Evolutionary conservation across 345 rosid species (phyloP), one percentile per base, ranked within the genome.

Genomic region (Sonneratia alba): DNA sequence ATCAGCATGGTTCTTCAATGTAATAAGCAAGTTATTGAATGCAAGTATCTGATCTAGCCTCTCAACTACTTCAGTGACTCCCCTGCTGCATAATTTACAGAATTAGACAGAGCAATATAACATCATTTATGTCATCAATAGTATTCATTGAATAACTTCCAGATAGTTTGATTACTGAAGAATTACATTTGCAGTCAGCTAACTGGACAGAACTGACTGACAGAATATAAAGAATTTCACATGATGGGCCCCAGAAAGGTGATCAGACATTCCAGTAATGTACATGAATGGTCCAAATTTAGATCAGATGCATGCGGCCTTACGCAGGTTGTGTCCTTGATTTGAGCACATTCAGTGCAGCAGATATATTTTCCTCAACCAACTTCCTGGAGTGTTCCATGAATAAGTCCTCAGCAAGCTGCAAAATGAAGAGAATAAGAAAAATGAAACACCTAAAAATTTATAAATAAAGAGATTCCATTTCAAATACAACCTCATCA

Each of bases 321-420:
- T 91, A 96, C 99, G 40, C 84, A 78, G 89, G 77, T 80, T 85
- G 89, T 68, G 93, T 76, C 82, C 97, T 85, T 62, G 97, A 87
- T 75, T 92, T 96, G 62, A 96, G 81, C 36, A 84, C 67, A 79
- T 74, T 71, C 73, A 91, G 82, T 72, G 97, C 98, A 18, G 79
- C 75, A 11, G 92, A 78, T 67, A 96, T 81, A 76, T 88, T 87
- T 81, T 83, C 86, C 85, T 91, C 86, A 51, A 80, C 83, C 70
- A 92, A 68, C 77, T 84, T 83, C 78, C 93, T 88, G 3, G 83
- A 76, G 71, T 83, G 91, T 74, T 84, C 93, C 86, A 87, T 83
- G 70, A 96, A 86, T 72, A 88, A 71, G 71, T 96, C 98, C 79
- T 86, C 87, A 43, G 99, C 98, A 80, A 91, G 91, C 99, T 96